Evolutionary conservation across 2,329 filamentous ascomycete species (phyloP).

Genomic region (Akanthomyces dipterigenus): DNA sequence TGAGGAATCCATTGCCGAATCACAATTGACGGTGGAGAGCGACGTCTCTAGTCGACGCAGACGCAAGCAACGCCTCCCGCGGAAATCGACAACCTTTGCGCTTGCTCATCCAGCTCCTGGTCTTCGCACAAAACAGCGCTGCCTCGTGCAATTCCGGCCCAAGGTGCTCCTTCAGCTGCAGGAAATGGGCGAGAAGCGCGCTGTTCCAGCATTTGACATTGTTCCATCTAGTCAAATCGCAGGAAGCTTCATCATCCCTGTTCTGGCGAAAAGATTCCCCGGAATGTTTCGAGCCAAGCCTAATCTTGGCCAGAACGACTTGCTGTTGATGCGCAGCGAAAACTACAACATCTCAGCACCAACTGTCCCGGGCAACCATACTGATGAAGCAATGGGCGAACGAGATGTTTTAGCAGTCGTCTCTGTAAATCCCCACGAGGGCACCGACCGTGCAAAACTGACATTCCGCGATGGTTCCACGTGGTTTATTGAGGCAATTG

Average conservation of each 20-base stretch:
- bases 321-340: constrained; percentile 65
- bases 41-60: constrained; percentile 30
- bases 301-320: constrained; percentile 59
- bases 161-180: constrained; percentile 67
- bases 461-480: constrained; percentile 57
- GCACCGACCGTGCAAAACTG: constrained; percentile 55
- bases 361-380: constrained; percentile 29
- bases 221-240: constrained; percentile 59
- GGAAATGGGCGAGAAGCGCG: constrained; percentile 53
- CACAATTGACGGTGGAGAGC: constrained; percentile 32
- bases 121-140: constrained; percentile 53
- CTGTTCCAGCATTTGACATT: constrained; percentile 65
- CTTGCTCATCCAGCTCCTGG: constrained; percentile 62
- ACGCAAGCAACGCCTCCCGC: constrained; percentile 38
- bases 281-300: constrained; percentile 57
- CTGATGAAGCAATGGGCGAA: constrained; percentile 39
- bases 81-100: constrained; percentile 56
- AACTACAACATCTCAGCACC: constrained; percentile 42
- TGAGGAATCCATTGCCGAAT: constrained; percentile 35
- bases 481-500: constrained; percentile 47
- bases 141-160: constrained; percentile 60
- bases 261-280: constrained; percentile 54
- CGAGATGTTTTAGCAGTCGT: constrained; percentile 60
- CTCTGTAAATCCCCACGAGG: constrained; percentile 45
- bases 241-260: constrained; percentile 49